Percentiles rank a stretch among this genome's conserved stretches.
phyloP scores from a whole-genome alignment of 768 basidiomycete genomes.

The Leccinum fibrillosum region DNA sequence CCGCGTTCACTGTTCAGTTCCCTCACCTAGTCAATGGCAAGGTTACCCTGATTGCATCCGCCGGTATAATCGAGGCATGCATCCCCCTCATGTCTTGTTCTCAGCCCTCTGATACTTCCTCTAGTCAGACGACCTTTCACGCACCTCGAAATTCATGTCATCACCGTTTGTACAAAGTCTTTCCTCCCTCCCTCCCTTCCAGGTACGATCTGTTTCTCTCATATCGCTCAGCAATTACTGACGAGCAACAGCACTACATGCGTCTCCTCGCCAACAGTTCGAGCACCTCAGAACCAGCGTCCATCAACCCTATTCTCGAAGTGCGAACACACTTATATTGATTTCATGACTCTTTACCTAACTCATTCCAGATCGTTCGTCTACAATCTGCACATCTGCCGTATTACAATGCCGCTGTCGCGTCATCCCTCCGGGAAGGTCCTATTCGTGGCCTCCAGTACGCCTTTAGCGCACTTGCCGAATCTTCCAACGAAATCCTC shows the following conservation, averaged over 20 bases:
- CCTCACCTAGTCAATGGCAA: slow-evolving; percentile 67
- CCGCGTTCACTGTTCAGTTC: slow-evolving; percentile 67
- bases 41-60: slow-evolving; percentile 64
- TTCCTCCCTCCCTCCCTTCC: slow-evolving; percentile 58
- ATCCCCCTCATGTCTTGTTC: not conserved
- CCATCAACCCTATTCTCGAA: slow-evolving; percentile 41
- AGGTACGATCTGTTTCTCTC: slow-evolving; percentile 38
- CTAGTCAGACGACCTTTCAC: slow-evolving; percentile 63
- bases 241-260: slow-evolving; percentile 42
- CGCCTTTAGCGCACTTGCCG: slow-evolving; percentile 50
- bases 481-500: slow-evolving; percentile 49
- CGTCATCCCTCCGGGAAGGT: slow-evolving; percentile 69
- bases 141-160: slow-evolving; percentile 76
- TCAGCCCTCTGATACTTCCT: not conserved
- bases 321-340: slow-evolving; percentile 20
- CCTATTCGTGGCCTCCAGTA: slow-evolving; percentile 61
- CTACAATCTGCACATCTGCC: slow-evolving; percentile 74
- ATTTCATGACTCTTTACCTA: not conserved
- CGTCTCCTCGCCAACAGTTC: slow-evolving; percentile 45
- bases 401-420: slow-evolving; percentile 73
- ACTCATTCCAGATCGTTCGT: slow-evolving; percentile 54
- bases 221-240: not conserved
- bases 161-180: slow-evolving; percentile 69
- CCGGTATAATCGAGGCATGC: slow-evolving; percentile 64
- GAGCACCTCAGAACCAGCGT: slow-evolving; percentile 13